phyloP scores from a whole-genome alignment of 331 rosid species.

The Pyrus hybrid region DNA sequence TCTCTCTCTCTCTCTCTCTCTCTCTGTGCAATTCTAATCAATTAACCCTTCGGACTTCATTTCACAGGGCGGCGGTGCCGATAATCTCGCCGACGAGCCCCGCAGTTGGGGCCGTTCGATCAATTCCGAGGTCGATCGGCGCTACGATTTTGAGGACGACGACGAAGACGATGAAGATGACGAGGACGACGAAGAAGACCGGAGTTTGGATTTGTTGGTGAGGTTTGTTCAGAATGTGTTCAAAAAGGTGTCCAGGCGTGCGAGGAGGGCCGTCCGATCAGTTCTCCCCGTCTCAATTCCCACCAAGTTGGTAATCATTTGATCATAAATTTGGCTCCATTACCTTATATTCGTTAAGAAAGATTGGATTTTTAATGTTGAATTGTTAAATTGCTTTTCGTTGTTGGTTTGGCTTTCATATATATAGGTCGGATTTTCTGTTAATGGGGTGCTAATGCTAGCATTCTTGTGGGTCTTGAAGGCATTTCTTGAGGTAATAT shows the following conservation, averaged over 20 bases:
- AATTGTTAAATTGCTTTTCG: not conserved
- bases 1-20: not conserved
- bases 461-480: conserved; percentile 64
- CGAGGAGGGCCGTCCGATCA: conserved; percentile 61
- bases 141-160: conserved; percentile 1
- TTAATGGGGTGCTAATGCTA: conserved; percentile 60
- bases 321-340: not conserved
- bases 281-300: conserved; percentile 64
- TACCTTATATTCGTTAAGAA: not conserved
- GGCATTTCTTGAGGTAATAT: conserved; percentile 76
- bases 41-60: not conserved
- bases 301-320: conserved; percentile 40
- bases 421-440: conserved; percentile 60
- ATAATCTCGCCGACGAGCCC: conserved; percentile 31
- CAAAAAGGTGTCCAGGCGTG: conserved; percentile 57
- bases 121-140: conserved; percentile 22
- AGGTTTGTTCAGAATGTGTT: conserved; percentile 62
- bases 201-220: conserved; percentile 62
- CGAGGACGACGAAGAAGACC: conserved; percentile 42
- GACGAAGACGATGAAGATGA: conserved; percentile 32
- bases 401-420: not conserved
- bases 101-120: conserved; percentile 48
- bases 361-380: no score
- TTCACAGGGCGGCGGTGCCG: conserved; percentile 15
- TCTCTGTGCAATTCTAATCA: not conserved